Percentiles rank a stretch among this genome's conserved stretches.
phyloP scores from a whole-genome alignment of 2,329 filamentous ascomycete genomes.

The Alternaria sp. region DNA sequence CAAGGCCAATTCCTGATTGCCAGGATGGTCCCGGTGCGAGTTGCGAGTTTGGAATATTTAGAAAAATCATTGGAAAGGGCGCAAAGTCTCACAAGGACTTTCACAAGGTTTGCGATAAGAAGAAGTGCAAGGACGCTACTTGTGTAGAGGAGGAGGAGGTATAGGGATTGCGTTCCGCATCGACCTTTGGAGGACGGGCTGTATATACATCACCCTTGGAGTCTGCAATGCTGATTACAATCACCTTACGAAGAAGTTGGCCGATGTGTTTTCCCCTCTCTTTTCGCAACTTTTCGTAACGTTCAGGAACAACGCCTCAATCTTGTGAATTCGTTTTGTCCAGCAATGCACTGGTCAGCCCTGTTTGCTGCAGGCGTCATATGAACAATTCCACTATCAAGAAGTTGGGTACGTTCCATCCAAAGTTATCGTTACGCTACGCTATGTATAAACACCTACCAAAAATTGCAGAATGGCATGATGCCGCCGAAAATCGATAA shows the following conservation, averaged over 20 bases:
- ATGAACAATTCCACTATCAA: background rate
- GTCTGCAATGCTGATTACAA: background rate
- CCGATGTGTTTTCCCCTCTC: background rate
- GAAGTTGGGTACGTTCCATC: background rate
- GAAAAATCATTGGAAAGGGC: conserved; percentile 53
- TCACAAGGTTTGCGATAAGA: conserved; percentile 41
- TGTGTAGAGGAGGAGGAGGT: conserved; percentile 5
- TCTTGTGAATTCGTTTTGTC: background rate
- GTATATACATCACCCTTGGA: background rate
- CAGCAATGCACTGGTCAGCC: background rate
- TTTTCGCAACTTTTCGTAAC: background rate
- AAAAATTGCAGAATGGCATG: background rate
- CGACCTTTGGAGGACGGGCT: background rate
- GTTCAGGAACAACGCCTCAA: background rate
- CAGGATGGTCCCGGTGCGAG: conserved; percentile 60
- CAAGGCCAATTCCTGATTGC: conserved; percentile 59
- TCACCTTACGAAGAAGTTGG: background rate
- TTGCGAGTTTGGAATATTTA: conserved; percentile 57
- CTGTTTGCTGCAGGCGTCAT: background rate
- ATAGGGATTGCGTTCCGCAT: background rate
- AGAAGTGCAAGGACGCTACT: conserved; percentile 17
- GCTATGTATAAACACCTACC: background rate
- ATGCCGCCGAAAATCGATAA: conserved; percentile 2
- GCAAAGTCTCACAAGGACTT: conserved; percentile 46
- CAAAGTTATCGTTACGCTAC: background rate